Evolutionary conservation across 75 land plant genomes (phyloP), one percentile per base, ranked within the genome.

Genomic region (Cryptomeria japonica): DNA sequence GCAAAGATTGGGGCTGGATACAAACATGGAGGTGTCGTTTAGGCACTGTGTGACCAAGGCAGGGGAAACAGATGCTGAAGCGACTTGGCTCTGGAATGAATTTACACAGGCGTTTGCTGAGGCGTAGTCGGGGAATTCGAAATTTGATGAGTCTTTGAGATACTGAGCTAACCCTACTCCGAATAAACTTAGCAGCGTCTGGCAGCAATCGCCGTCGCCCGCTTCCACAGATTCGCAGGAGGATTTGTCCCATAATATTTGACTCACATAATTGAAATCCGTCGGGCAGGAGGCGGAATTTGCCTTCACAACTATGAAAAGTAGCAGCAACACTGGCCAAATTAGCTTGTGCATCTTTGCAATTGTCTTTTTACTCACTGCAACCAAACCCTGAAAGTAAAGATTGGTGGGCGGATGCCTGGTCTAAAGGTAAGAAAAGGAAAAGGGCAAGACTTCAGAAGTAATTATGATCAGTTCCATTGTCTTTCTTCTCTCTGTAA

Each of bases 201-300:
- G 25, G 64, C 19, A 58, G 6, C 64, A 58, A 18, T 58, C 1
- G 19, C 5, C 6, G 19, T 58, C 1, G 7, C 5, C 16, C 28
- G 72, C 25, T 3, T 82, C 46, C 31, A 31, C 32, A 14, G 79
- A 77, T 36, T 32, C 12, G 88, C 93, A 92, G 28, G 61, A 4
- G 18, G 90, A 76, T 3, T 32, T 76, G 89, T 92, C 90, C 93
- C 93, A 92, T 22, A 89, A 92, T 70, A 86, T 86, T 42, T 89
- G 86, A 37, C 68, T 25, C 31, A 92, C 92, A 83, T 92, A 92
- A 84, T 32, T 79, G 58, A 90, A 85, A 87, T 92, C 89, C 55
- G 90, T 84, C 31, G 93, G 93, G 61, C 93, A 92, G 2, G 91
- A 64, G 32, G 89, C 80, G 61, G 44, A 46, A n/a, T 36, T 77